phyloP scores from a whole-genome alignment of 139 green algal genomes.

The Cymbomonas tetramitiformis region DNA sequence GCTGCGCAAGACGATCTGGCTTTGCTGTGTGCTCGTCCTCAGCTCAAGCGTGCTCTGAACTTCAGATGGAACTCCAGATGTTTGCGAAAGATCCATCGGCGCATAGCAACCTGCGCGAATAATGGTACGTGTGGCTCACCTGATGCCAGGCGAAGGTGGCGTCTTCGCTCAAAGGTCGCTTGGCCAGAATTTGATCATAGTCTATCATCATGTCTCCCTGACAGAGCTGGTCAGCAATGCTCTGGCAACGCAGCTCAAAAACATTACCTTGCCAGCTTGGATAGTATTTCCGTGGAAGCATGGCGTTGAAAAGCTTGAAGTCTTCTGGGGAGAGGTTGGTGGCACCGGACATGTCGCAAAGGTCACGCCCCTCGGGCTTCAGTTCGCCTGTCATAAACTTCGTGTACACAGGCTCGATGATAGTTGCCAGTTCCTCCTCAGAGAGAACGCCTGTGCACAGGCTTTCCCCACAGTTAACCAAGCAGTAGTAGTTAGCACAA shows the following conservation, averaged over 20 bases:
- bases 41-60: no score
- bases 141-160: conserved; percentile 46
- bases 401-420: conserved; percentile 31
- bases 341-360: conserved; percentile 46
- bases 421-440: conserved; percentile 13
- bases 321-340: neutral
- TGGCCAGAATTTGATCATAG: conserved; percentile 50
- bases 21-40: no score
- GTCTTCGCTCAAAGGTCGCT: conserved; percentile 33
- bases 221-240: conserved; percentile 42
- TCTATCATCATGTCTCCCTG: conserved; percentile 39
- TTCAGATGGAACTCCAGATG: no score
- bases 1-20: no score
- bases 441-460: no score
- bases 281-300: conserved; percentile 45
- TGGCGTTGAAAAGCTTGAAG: conserved; percentile 47
- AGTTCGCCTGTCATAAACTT: conserved; percentile 35
- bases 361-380: conserved; percentile 36
- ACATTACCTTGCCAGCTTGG: conserved; percentile 37
- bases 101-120: neutral
- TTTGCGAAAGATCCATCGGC: no score
- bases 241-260: conserved; percentile 28
- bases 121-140: no score
- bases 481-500: no score
- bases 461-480: no score